Evolutionary conservation across 176 grass and related monocot genomes (phyloP).

Genomic region (Pontederia paniculata): DNA sequence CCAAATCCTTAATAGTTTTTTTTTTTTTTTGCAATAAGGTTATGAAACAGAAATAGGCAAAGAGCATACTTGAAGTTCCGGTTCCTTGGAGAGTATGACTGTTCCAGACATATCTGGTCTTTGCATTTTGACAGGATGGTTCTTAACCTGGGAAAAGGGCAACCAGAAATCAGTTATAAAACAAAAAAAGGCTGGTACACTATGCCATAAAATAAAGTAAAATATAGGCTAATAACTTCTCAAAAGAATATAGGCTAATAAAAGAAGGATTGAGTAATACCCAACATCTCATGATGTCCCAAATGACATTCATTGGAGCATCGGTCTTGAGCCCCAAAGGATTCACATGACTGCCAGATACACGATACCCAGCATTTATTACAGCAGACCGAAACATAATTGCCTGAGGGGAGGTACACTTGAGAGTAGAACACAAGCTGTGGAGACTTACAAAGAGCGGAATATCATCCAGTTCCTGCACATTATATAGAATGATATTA

Average conservation of each 20-base stretch:
- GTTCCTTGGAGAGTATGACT: slow-evolving; percentile 60
- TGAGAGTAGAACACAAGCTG: slow-evolving; percentile 78
- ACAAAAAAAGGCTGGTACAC: no score
- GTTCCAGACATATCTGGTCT: slow-evolving; percentile 44
- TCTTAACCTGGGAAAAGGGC: slow-evolving; percentile 49
- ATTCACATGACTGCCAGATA: slow-evolving; percentile 70
- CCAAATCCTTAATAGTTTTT: no score
- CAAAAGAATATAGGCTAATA: no score
- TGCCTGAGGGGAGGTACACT: slow-evolving; percentile 69
- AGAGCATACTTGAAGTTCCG: slow-evolving; percentile 49
- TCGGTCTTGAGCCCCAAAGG: slow-evolving; percentile 76
- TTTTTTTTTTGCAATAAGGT: background rate
- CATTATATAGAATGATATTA: background rate
- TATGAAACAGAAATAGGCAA: background rate
- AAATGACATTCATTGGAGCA: slow-evolving; percentile 93
- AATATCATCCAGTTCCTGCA: slow-evolving; percentile 75
- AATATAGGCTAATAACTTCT: background rate
- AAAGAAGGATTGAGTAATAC: slow-evolving; percentile 28
- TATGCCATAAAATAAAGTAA: background rate
- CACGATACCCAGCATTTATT: slow-evolving; percentile 87
- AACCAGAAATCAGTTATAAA: background rate
- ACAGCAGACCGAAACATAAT: slow-evolving; percentile 83
- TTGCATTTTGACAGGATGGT: slow-evolving; percentile 85
- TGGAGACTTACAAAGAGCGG: slow-evolving; percentile 93
- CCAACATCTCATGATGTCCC: slow-evolving; percentile 99